Base-by-base conservation (phyloP, 2,329 filamentous ascomycete species). In the Diaporthe humulicola region DNA sequence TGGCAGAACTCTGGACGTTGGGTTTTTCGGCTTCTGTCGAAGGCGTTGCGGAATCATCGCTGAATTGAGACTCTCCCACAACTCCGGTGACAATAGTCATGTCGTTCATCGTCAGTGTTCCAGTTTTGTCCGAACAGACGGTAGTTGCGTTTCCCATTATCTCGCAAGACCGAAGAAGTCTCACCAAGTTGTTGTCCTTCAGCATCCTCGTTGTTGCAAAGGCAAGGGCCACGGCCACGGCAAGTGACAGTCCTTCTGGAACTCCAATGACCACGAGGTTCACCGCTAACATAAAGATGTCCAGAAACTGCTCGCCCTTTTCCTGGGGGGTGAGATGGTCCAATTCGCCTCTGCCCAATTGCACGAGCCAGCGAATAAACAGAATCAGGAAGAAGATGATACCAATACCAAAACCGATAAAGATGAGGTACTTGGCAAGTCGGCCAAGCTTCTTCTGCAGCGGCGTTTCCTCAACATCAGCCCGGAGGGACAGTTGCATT, bases 121-220 rank as follows among this genome's bases (percentile, higher is more conserved):
- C 91, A 5, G 92, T 93, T 82, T 93, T 93, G 81, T 95, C 94
- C 2, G 93, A 95, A 84, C 94, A 96, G 66, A 96, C 92, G 0
- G 93, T 93, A 1, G 91, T 92, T 3, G 90, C 91, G 78, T 93
- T 93, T 3, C 92, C 92, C 92, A 94, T 93, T 8, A 91, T 93
- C 81, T 94, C 92, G 81, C 92, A 93, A 75, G 92, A 92, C 73
- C 91, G 89, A 22, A 94, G 86, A 60, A 93, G 86, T 75, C 92
- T 90, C 22, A 93, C 92, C 57, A 93, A 83, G 77, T 93, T 93
- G 84, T 93, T 93, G 81, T 93, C 92, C 79, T 91, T 92, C 45
- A 93, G 84, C 89, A 94, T 93, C 64, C 91, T 88, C 45, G 90
- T 93, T 0, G 92, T 93, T 14, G 92, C 92, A 79, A 93, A 93